These are phyloP conservation scores for Oryza longistaminata DNA, from an alignment of 176 grass and related monocot species.

Conservation along the genomic window DNA sequence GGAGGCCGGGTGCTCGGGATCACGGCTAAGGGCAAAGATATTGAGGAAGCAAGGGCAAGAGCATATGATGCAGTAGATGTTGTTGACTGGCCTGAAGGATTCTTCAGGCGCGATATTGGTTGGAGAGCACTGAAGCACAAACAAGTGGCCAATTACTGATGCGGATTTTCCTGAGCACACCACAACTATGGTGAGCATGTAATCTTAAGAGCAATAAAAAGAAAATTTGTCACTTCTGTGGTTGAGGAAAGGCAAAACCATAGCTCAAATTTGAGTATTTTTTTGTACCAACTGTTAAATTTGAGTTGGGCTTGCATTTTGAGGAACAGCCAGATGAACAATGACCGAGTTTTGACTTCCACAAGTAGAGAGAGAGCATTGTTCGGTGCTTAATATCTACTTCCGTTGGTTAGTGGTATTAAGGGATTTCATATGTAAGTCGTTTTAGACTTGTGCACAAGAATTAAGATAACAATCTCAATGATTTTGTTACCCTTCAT, in stretches of 20 bases:
- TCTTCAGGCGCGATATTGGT: conserved; percentile 72
- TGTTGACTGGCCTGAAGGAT: conserved; percentile 84
- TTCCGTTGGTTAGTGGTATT: no score
- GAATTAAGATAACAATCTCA: no score
- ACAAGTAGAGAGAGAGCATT: no score
- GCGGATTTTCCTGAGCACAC: neutral
- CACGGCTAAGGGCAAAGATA: conserved; percentile 68
- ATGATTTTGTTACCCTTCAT: no score
- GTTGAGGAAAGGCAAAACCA: neutral
- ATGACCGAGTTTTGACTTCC: no score
- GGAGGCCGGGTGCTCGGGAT: conserved; percentile 73
- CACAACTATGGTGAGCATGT: neutral
- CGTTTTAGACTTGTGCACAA: no score
- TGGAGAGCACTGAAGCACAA: conserved; percentile 65
- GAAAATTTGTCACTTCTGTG: neutral
- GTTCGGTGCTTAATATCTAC: no score
- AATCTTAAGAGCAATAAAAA: conserved; percentile 10
- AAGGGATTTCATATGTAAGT: no score
- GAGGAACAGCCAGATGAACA: no score
- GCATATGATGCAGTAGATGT: conserved; percentile 62
- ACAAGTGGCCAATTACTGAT: conserved; percentile 36
- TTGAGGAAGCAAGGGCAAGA: conserved; percentile 62
- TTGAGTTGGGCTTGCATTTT: neutral
- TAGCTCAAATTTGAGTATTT: neutral
- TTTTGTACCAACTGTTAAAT: neutral